Evolutionary conservation across 2,329 filamentous ascomycete genomes (phyloP).

Genomic region (Cordyceps javanica): DNA sequence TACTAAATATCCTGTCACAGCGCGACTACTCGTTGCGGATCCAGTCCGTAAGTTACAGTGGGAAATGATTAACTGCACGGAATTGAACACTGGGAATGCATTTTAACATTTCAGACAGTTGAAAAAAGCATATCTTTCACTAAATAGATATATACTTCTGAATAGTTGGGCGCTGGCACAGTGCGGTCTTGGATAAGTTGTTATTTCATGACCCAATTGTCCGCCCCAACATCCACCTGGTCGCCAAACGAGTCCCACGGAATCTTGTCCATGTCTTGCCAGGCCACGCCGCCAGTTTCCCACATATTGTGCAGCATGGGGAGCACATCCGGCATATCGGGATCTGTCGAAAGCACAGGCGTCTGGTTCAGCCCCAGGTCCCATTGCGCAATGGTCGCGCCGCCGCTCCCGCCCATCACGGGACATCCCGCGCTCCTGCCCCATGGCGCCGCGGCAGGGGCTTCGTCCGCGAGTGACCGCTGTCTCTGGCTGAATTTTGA

Average conservation of each 20-base stretch:
- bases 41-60: no score
- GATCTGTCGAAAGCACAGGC: neutral
- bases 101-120: no score
- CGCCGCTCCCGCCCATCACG: neutral
- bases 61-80: no score
- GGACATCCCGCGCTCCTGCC: neutral
- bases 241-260: neutral
- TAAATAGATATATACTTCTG: no score
- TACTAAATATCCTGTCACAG: no score
- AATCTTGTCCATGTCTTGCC: conserved; percentile 1
- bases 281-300: neutral
- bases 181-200: neutral
- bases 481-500: neutral
- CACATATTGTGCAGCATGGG: conserved; percentile 6
- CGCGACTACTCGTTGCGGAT: no score
- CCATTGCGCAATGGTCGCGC: neutral
- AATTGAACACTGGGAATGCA: no score
- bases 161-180: neutral
- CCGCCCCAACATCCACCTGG: neutral
- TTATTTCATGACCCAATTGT: neutral
- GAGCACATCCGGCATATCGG: conserved; percentile 2
- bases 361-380: neutral
- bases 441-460: neutral
- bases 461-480: neutral
- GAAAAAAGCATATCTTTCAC: no score